Evolutionary conservation across 2,329 filamentous ascomycete species (phyloP).

Genomic region (Fusarium oligoseptatum): DNA sequence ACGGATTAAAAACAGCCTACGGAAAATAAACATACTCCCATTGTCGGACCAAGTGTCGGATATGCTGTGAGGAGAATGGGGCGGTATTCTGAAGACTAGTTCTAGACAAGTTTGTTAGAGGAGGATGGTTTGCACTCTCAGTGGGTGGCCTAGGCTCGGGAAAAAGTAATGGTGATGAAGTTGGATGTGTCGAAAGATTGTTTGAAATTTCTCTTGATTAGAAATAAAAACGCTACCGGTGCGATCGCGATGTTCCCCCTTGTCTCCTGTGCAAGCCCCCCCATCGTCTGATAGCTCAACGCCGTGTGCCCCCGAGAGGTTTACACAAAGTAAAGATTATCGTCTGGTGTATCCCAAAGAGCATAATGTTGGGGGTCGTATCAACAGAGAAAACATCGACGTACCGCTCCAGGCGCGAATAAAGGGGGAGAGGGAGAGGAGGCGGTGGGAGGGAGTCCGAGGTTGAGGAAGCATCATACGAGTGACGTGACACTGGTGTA

Average conservation of each 20-base stretch:
- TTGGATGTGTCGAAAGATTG: background rate
- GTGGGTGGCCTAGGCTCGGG: background rate
- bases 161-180: background rate
- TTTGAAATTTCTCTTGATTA: constrained; percentile 9
- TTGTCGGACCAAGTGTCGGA: background rate
- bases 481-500: constrained; percentile 32
- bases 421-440: background rate
- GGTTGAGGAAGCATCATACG: constrained; percentile 21
- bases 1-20: constrained; percentile 9
- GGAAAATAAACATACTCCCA: constrained; percentile 15
- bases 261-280: constrained; percentile 15
- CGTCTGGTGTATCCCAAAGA: constrained; percentile 8
- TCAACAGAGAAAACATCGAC: constrained; percentile 12
- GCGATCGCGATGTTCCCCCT: background rate
- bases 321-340: constrained; percentile 15
- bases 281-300: constrained; percentile 9
- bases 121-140: background rate
- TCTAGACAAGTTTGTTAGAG: background rate
- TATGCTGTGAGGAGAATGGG: background rate
- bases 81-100: background rate
- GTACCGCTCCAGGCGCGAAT: constrained; percentile 1
- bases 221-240: constrained; percentile 26
- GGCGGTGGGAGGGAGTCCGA: constrained; percentile 7
- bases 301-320: constrained; percentile 20
- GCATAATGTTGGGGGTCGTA: background rate